Conservation (phyloP, 768 basidiomycete species). For the Dacryopinax spathularia region DNA sequence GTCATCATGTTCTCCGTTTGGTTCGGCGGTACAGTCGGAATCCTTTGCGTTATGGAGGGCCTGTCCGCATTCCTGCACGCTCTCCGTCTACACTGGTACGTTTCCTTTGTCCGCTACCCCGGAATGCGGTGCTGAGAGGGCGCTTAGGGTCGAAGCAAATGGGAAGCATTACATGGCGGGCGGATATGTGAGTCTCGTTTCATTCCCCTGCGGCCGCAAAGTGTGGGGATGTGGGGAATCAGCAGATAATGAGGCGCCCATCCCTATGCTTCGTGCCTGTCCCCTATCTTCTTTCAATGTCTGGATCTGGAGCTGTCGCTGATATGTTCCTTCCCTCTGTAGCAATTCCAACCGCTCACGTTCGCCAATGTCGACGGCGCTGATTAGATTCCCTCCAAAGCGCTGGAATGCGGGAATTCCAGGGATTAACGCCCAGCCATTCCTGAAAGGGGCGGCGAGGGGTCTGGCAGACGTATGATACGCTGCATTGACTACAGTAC, state of each 20-base stretch:
- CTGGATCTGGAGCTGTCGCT: not conserved
- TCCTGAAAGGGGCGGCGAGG: not conserved
- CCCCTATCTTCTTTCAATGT: not conserved
- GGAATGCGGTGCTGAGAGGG: not conserved
- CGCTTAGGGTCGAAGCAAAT: constrained; percentile 69
- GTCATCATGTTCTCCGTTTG: constrained; percentile 63
- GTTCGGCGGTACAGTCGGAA: constrained; percentile 59
- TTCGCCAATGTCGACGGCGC: constrained; percentile 21
- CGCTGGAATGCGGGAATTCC: not conserved
- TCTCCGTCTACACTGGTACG: constrained; percentile 77
- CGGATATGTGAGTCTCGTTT: constrained; percentile 37
- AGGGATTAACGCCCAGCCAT: not conserved
- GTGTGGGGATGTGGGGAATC: not conserved
- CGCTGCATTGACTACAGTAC: not conserved
- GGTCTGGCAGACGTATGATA: not conserved
- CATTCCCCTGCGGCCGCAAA: not conserved
- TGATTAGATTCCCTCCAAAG: constrained; percentile 4
- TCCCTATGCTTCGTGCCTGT: not conserved
- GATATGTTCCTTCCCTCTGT: constrained; percentile 11
- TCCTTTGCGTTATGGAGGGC: constrained; percentile 95
- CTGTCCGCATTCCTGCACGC: constrained; percentile 94
- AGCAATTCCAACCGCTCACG: constrained; percentile 38
- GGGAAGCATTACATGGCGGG: constrained; percentile 89
- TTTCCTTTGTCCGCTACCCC: constrained; percentile 4
- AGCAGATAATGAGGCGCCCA: not conserved